Evolutionary conservation across 2,329 filamentous ascomycete species (phyloP).

Genomic region (Coniella lustricola): DNA sequence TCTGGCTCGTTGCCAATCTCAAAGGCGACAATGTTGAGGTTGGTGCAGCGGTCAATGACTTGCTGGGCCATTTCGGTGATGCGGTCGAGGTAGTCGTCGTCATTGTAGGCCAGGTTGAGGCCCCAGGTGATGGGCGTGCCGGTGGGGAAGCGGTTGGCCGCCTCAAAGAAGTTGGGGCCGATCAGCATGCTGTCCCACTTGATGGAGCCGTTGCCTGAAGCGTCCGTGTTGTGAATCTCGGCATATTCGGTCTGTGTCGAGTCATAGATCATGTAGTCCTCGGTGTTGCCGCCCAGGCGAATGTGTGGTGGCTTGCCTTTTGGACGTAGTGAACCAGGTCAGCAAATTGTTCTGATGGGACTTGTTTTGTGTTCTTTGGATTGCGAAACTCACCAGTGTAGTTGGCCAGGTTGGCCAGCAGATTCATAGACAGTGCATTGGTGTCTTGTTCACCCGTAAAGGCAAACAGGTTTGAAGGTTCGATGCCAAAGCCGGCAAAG

Average conservation of each 20-base stretch:
- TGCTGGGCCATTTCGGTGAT: slow-evolving; percentile 33
- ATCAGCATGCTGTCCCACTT: slow-evolving; percentile 37
- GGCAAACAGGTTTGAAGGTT: slow-evolving; percentile 44
- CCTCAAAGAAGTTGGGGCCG: slow-evolving; percentile 39
- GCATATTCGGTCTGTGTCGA: slow-evolving; percentile 27
- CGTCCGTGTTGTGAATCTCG: slow-evolving; percentile 31
- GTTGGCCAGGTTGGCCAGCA: slow-evolving; percentile 40
- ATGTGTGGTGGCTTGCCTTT: slow-evolving; percentile 38
- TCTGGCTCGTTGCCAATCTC: slow-evolving; percentile 28
- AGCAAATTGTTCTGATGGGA: neutral
- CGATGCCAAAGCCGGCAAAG: slow-evolving; percentile 44
- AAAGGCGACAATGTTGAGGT: slow-evolving; percentile 23
- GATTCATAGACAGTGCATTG: slow-evolving; percentile 38
- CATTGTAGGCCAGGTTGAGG: slow-evolving; percentile 41
- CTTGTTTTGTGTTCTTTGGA: neutral
- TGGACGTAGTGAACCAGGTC: too few species aligned
- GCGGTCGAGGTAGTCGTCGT: slow-evolving; percentile 34
- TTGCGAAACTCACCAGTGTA: slow-evolving; percentile 38
- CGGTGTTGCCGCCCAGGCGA: slow-evolving; percentile 43
- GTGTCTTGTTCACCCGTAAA: slow-evolving; percentile 36
- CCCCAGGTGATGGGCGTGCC: slow-evolving; percentile 43
- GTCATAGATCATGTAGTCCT: slow-evolving; percentile 42
- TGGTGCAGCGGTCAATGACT: slow-evolving; percentile 19
- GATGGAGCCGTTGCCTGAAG: slow-evolving; percentile 31
- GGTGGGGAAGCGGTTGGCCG: slow-evolving; percentile 40